Evolutionary conservation across 352 stramenopile genomes (phyloP), one percentile per base, ranked within the genome.

Genomic region (Plasmopara halstedii): DNA sequence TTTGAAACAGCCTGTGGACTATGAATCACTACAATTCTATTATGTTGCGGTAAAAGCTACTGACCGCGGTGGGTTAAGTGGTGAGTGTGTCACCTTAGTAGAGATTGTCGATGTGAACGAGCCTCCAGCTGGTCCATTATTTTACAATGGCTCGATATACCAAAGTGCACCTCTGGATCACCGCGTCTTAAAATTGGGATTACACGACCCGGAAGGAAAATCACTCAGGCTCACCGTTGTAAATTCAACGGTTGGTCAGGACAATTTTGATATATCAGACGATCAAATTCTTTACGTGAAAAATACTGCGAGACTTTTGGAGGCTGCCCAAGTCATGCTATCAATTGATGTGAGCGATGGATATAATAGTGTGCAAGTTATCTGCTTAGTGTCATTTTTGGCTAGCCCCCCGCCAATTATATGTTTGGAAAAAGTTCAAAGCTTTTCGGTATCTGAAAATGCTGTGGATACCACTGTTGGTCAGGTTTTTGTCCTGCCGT

Each of bases 91-190:
- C 2, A 20, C 60, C 34, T 37, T 58, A 6, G 18, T 82, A 0
- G 58, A 79, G 9, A 55, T 82, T 1, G 29, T 62, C 4, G 64
- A 82, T 39, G 48, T 67, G 1, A 42, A 82, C 23, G 70, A 82
- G 32, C 42, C 57, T 5, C 70, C 70, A 0, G 35, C 46, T 15
- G 70, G 70, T 2, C 23, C 47, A 18, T 55, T 27, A 8, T 21
- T 34, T 26, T 74, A 69, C 44, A 70, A 63, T 19, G 59, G 58
- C 26, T 66, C 58, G 0, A 40, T 76, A 11, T 62, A 72, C 35
- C 40, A 46, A 23, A 49, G 11, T 20, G 56, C 56, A 14, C 20
- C n/a, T 1, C 13, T 39, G 18, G 44, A 40, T 0, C 32, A 56
- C 22, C 50, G 17, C 3, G 56, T 64, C 26, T 27, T 64, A 3